Evolutionary conservation across 2,329 filamentous ascomycete genomes (phyloP).

Genomic region (Hypoxylon sp.): DNA sequence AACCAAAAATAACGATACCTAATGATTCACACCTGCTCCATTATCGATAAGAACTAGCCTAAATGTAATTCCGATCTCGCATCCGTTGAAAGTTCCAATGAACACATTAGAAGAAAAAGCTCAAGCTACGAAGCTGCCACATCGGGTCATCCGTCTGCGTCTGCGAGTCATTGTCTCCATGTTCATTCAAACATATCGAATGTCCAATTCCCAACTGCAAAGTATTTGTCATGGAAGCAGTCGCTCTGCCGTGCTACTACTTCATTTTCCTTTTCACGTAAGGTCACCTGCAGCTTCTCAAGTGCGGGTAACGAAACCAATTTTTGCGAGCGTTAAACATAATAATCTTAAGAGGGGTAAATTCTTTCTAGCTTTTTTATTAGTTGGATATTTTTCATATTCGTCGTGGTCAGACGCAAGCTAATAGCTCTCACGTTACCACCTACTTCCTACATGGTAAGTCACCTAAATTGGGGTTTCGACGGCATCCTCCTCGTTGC

Average conservation of each 20-base stretch:
- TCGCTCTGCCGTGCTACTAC: not conserved
- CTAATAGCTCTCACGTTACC: not conserved
- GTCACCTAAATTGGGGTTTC: too few relatives aligned
- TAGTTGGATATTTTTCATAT: too few relatives aligned
- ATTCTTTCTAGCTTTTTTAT: too few relatives aligned
- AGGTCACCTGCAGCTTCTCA: not conserved
- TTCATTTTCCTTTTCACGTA: not conserved
- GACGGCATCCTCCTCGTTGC: too few relatives aligned
- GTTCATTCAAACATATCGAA: not conserved
- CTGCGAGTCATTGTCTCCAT: not conserved
- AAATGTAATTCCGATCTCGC: slow-evolving; percentile 33
- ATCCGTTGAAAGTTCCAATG: too few relatives aligned
- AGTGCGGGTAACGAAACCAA: not conserved
- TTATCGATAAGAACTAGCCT: slow-evolving; percentile 34
- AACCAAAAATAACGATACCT: not conserved
- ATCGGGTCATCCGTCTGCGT: not conserved
- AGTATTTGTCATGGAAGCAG: not conserved
- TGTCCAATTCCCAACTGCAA: not conserved
- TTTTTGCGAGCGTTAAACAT: too few relatives aligned
- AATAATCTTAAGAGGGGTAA: too few relatives aligned
- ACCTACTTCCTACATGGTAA: too few relatives aligned
- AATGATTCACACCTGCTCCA: slow-evolving; percentile 18
- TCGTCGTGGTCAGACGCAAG: too few relatives aligned
- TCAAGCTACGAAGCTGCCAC: not conserved
- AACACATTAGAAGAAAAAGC: not conserved